Conservation (phyloP, 1,284 basidiomycete genomes). For the Melampsora occidentalis region DNA sequence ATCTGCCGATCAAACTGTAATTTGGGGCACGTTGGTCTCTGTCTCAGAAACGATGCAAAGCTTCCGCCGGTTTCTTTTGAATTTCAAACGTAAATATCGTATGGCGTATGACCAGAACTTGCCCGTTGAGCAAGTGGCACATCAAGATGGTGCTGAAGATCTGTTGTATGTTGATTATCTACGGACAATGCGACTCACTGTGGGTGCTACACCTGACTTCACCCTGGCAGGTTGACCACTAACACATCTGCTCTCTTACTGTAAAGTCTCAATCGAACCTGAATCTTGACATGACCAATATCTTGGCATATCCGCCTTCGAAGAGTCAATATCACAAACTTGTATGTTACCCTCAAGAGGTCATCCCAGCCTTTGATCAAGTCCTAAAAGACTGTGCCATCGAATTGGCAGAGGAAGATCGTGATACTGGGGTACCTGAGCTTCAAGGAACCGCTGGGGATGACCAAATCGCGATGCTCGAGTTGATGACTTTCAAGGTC, state of each 20-base stretch:
- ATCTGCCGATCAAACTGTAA: constrained; percentile 74
- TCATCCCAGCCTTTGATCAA: constrained; percentile 95
- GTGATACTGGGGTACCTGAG: neutral
- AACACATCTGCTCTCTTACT: too few relatives aligned
- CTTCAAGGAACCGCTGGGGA: constrained; percentile 1
- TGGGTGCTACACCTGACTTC: constrained; percentile 30
- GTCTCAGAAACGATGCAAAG: constrained; percentile 83
- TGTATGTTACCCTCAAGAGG: constrained; percentile 90
- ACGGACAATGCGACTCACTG: constrained; percentile 77
- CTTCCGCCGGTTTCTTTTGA: constrained; percentile 82
- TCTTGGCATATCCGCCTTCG: constrained; percentile 81
- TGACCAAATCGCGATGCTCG: constrained; percentile 39
- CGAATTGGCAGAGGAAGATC: constrained; percentile 49
- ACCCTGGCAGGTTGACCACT: neutral
- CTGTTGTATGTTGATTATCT: constrained; percentile 76
- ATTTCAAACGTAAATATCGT: constrained; percentile 92
- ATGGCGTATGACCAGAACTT: constrained; percentile 64
- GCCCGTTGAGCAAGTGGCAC: constrained; percentile 24
- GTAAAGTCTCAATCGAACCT: constrained; percentile 73
- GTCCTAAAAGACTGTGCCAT: constrained; percentile 72
- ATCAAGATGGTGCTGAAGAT: constrained; percentile 49
- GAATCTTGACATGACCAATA: constrained; percentile 83
- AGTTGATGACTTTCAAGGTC: constrained; percentile 64
- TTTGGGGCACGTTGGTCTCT: constrained; percentile 95
- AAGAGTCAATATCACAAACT: constrained; percentile 63